Conservation (phyloP, 148 eudicot genomes). For the Beta vulgaris region DNA sequence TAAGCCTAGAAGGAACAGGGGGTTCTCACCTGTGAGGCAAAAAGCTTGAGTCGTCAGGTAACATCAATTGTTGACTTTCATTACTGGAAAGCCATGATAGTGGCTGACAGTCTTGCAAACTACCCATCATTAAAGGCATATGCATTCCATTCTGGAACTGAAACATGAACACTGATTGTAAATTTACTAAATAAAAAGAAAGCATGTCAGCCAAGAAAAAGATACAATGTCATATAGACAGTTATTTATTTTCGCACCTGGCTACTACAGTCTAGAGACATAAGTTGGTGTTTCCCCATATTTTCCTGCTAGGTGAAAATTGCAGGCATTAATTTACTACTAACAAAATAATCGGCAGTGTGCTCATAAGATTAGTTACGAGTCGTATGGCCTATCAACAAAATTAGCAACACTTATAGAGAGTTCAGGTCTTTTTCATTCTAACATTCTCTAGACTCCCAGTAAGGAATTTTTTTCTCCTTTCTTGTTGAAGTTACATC, state of each 20-base stretch:
- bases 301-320: slow-evolving; percentile 47
- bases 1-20: background rate
- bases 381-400: background rate
- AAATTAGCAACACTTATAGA: background rate
- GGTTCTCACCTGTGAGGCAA: slow-evolving; percentile 48
- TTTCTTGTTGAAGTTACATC: background rate
- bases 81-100: slow-evolving; percentile 63
- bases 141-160: slow-evolving; percentile 77
- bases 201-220: slow-evolving; percentile 15
- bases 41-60: slow-evolving; percentile 59
- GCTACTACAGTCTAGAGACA: slow-evolving; percentile 64
- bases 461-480: background rate
- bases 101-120: slow-evolving; percentile 53
- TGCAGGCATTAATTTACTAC: background rate
- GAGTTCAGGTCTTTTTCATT: too few relatives aligned
- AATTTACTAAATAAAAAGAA: background rate
- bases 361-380: background rate
- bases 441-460: background rate
- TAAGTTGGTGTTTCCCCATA: slow-evolving; percentile 45
- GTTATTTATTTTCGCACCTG: slow-evolving; percentile 44
- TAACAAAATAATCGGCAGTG: background rate
- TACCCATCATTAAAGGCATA: slow-evolving; percentile 56
- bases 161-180: background rate
- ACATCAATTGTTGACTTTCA: slow-evolving; percentile 52
- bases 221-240: background rate